Conservation (phyloP, 495 filamentous ascomycete species). For the Darksidea phi region DNA sequence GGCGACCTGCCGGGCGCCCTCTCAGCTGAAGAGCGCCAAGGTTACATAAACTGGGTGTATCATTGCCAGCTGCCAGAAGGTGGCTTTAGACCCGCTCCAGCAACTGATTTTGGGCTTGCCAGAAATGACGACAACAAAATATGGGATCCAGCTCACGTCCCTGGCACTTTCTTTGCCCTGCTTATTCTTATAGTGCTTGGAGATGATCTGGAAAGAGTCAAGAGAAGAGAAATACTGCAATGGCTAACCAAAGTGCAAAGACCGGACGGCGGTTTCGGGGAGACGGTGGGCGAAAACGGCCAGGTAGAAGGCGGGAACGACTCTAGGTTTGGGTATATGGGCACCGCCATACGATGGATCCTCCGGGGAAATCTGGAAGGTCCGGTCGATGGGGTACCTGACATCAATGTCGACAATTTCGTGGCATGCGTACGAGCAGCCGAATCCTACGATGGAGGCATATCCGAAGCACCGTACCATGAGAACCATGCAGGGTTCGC, state of each 20-base stretch:
- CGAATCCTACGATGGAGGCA: conserved; percentile 87
- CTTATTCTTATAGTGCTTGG: conserved; percentile 70
- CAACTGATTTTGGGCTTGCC: conserved; percentile 55
- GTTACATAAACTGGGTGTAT: conserved; percentile 70
- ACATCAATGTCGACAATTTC: conserved; percentile 72
- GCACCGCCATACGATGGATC: conserved; percentile 77
- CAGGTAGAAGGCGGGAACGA: conserved; percentile 75
- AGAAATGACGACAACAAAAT: conserved; percentile 51
- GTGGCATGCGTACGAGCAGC: conserved; percentile 68
- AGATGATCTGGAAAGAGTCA: conserved; percentile 67
- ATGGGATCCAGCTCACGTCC: conserved; percentile 79
- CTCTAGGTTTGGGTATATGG: conserved; percentile 82
- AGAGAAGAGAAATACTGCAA: conserved; percentile 62
- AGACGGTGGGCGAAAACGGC: conserved; percentile 62
- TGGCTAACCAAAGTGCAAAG: conserved; percentile 81
- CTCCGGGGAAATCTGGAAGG: conserved; percentile 58
- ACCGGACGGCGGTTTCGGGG: conserved; percentile 86
- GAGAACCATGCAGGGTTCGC: conserved; percentile 91
- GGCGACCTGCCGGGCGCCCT: conserved; percentile 58
- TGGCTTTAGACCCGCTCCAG: conserved; percentile 79
- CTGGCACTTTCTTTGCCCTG: conserved; percentile 86
- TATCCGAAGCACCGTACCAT: conserved; percentile 74
- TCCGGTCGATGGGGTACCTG: conserved; percentile 57
- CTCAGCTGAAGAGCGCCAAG: conserved; percentile 57
- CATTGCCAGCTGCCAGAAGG: conserved; percentile 70